phyloP scores from a whole-genome alignment of 2,329 filamentous ascomycete genomes.

The Stagonosporopsis rhizophila region DNA sequence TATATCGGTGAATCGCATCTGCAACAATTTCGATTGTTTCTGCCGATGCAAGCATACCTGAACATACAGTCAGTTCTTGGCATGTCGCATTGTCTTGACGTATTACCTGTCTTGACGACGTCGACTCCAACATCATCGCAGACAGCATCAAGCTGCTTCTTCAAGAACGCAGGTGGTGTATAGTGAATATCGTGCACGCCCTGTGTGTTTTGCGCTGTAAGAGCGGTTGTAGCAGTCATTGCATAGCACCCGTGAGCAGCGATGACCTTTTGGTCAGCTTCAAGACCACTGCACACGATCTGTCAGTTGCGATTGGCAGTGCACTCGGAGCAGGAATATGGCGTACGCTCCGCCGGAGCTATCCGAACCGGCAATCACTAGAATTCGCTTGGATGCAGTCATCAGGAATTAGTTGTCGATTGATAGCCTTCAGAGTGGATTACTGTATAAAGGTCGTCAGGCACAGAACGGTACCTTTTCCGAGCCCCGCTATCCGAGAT shows the following conservation, averaged over 20 bases:
- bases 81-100: background rate
- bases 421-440: conserved; percentile 3
- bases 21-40: conserved; percentile 74
- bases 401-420: conserved; percentile 23
- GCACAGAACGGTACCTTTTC: conserved; percentile 17
- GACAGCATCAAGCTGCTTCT: conserved; percentile 84
- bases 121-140: conserved; percentile 85
- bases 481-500: conserved; percentile 35
- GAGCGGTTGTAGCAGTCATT: conserved; percentile 91
- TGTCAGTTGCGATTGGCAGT: conserved; percentile 28
- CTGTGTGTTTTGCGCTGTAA: conserved; percentile 94
- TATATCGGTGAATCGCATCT: conserved; percentile 65
- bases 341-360: conserved; percentile 87
- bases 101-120: conserved; percentile 85
- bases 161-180: conserved; percentile 78
- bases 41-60: conserved; percentile 82
- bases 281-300: conserved; percentile 71
- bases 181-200: conserved; percentile 84
- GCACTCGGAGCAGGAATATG: conserved; percentile 22
- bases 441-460: conserved; percentile 14
- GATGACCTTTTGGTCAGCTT: conserved; percentile 95
- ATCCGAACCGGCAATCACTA: conserved; percentile 88
- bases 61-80: conserved; percentile 10
- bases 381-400: conserved; percentile 60
- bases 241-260: conserved; percentile 92